Evolutionary conservation across 208 protist species (phyloP).

Genomic region (Crithidia mellificae): DNA sequence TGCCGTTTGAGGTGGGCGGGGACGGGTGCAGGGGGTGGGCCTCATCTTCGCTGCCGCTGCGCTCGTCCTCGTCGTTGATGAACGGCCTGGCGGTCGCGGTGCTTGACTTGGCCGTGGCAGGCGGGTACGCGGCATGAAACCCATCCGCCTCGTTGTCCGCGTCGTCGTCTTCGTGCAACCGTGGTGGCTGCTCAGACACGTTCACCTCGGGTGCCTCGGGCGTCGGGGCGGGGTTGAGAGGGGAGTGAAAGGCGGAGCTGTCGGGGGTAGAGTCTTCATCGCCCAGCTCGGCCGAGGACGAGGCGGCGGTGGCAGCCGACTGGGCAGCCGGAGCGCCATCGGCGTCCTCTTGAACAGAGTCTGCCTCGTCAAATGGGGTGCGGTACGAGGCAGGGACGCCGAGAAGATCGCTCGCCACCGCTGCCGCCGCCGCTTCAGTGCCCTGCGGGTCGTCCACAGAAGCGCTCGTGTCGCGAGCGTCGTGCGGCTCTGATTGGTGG

Average conservation of each 20-base stretch:
- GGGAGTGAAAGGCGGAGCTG: neutral
- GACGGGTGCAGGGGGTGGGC: neutral
- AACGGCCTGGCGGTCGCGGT: neutral
- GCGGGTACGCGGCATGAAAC: no score
- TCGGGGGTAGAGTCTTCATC: constrained; percentile 14
- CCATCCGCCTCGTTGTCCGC: neutral
- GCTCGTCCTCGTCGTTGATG: neutral
- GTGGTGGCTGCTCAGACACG: neutral
- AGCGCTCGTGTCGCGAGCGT: neutral
- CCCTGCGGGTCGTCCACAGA: neutral
- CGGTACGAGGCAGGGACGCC: neutral
- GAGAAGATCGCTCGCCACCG: neutral
- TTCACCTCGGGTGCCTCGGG: neutral
- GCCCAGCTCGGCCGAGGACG: neutral
- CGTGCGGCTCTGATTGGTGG: neutral
- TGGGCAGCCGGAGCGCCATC: neutral
- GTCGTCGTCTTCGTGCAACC: neutral
- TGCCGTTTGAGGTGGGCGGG: neutral
- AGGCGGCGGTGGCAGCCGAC: neutral
- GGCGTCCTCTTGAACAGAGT: neutral
- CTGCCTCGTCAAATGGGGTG: neutral
- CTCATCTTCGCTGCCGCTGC: neutral
- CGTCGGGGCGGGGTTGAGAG: neutral
- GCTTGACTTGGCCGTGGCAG: neutral
- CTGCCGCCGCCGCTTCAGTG: neutral